phyloP scores from a whole-genome alignment of 495 filamentous ascomycete genomes.

The Clavariopsis aquatica region DNA sequence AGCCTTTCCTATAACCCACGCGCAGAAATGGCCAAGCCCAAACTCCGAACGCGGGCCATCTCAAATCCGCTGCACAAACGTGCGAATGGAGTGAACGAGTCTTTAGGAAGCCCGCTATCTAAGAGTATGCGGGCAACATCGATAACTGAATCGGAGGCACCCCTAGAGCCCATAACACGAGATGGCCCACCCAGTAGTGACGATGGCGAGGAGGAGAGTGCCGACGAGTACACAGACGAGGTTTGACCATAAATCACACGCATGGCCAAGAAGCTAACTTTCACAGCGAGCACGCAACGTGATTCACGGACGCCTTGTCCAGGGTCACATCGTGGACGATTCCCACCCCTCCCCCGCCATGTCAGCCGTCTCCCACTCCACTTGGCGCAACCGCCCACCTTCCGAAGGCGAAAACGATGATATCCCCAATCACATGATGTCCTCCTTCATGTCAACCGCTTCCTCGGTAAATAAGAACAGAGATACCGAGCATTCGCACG shows the following conservation, averaged over 20 bases:
- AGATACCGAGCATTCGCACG: slow-evolving; percentile 62
- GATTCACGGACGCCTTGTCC: slow-evolving; percentile 86
- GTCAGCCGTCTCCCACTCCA: slow-evolving; percentile 62
- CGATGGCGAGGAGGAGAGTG: slow-evolving; percentile 44
- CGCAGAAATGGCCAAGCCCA: slow-evolving; percentile 22
- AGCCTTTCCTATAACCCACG: slow-evolving; percentile 11
- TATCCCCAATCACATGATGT: slow-evolving; percentile 60
- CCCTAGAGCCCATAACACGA: slow-evolving; percentile 8
- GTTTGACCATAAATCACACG: slow-evolving; percentile 20
- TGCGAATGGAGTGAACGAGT: slow-evolving; percentile 20
- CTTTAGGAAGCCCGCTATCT: slow-evolving; percentile 31
- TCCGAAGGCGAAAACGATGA: slow-evolving; percentile 50
- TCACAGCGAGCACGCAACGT: slow-evolving; percentile 76
- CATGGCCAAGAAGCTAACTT: background rate
- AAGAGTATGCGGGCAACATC: slow-evolving; percentile 30
- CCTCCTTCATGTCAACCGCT: slow-evolving; percentile 63
- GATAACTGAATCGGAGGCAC: slow-evolving; percentile 21
- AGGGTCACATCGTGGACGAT: slow-evolving; percentile 95
- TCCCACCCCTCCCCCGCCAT: slow-evolving; percentile 76
- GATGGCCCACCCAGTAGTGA: background rate
- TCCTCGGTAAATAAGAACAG: slow-evolving; percentile 51
- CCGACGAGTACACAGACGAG: slow-evolving; percentile 78
- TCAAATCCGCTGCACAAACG: slow-evolving; percentile 27
- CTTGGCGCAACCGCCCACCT: slow-evolving; percentile 47
- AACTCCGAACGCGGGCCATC: slow-evolving; percentile 16